phyloP scores from a whole-genome alignment of 371 early-diverging fungal genomes.

The Actinomucor elegans region DNA sequence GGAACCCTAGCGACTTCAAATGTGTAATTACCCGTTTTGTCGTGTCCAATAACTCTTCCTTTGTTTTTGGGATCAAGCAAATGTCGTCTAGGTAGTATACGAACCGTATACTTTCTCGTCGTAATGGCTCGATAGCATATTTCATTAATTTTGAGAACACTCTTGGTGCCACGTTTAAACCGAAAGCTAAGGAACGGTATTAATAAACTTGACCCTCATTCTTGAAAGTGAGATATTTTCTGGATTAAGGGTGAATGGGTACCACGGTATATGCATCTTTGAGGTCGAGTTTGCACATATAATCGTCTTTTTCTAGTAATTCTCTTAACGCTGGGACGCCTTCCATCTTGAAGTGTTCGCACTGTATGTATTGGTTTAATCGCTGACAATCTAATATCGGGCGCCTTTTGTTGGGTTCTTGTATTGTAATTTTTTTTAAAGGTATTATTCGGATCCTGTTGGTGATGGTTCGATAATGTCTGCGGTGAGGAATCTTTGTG shows the following conservation, averaged over 20 bases:
- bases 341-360: slow-evolving; percentile 10
- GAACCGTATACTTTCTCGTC: slow-evolving; percentile 5
- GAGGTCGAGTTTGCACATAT: slow-evolving; percentile 10
- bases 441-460: neutral
- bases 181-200: slow-evolving; percentile 4
- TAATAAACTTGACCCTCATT: neutral
- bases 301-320: slow-evolving; percentile 6
- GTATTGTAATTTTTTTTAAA: slow-evolving; percentile 1
- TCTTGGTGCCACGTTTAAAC: slow-evolving; percentile 1
- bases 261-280: slow-evolving; percentile 7
- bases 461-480: slow-evolving; percentile 2
- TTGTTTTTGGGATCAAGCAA: neutral
- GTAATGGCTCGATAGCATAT: slow-evolving; percentile 6
- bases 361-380: slow-evolving; percentile 2
- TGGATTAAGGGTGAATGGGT: slow-evolving; percentile 9
- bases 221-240: slow-evolving; percentile 1
- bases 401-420: neutral
- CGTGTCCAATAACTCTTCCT: neutral
- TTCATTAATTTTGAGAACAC: slow-evolving; percentile 1
- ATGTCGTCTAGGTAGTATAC: slow-evolving; percentile 18
- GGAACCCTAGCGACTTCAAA: slow-evolving; percentile 7
- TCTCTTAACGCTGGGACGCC: slow-evolving; percentile 5
- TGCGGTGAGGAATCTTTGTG: neutral
- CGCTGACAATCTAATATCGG: slow-evolving; percentile 1
- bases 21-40: neutral